Base-by-base conservation (phyloP, 2,329 filamentous ascomycete genomes). In the Colletotrichum neosansevieriae region DNA sequence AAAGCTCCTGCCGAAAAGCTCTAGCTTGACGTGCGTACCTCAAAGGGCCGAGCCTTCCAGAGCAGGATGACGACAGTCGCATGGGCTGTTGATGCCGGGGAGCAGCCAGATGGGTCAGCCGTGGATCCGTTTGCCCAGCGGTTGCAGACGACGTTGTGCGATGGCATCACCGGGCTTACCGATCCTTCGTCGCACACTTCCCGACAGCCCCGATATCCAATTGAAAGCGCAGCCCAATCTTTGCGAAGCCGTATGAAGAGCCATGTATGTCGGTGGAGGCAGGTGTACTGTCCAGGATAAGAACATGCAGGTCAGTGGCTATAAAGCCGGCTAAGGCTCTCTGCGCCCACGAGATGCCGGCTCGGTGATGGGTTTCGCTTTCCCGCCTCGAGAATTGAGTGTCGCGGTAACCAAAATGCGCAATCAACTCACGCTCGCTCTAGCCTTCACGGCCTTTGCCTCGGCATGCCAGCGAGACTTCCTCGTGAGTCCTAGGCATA, bases 381-480 rank as follows among this genome's bases (percentile, higher is more conserved):
- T 29, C 29, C 29, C 29, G 29, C 6, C 29, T 29, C 29, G 29
- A 29, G 6, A 1, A 58, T 42, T 21, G 40, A 59, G 21, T 49
- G 12, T 9, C 10, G 1, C n/a, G 2, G 15, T 5, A n/a, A 17
- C 9, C 9, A 3, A 6, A 15, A 68, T 68, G 65, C 65, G 65
- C 54, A 34, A 47, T 15, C 58, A 63, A 17, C 49, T 71, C 38
- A 54, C 34, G 4, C 9, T 59, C 10, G 51, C 51, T 11, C 49
- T 77, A 36, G 73, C 72, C 34, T 65, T 74, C 11, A 69, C 69
- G 29, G 71, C 71, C 11, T 69, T 74, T 24, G 75, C 62, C 17
- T 72, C 67, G n/a, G 76, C 75, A 15, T 79, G 77, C 21, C 72
- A 75, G 62, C 74, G 73, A 10, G 77, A 79, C 58, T 67, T 79